Base-by-base conservation (phyloP, 108 stramenopile genomes). In the Conticribra weissflogii region DNA sequence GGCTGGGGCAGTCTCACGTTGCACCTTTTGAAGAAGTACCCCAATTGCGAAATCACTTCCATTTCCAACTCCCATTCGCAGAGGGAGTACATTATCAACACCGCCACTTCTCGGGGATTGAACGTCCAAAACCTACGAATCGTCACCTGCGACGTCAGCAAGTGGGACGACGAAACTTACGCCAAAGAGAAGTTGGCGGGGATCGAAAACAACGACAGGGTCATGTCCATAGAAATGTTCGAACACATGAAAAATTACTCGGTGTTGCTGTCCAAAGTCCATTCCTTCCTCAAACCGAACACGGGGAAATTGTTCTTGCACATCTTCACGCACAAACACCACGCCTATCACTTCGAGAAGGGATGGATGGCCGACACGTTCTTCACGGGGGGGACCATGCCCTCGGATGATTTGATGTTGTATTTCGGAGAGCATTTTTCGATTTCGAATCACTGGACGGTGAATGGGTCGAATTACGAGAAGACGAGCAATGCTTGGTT, bases 171-270 rank as follows among this genome's bases (percentile, higher is more conserved):
- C 5, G 55, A 63, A 12, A n/a, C 16, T 1, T 72, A 89, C 57
- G 86, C 82, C 32, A 69, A 83, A 41, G 83, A 82, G 24, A 78
- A 72, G 8, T 70, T 90, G 72, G 69, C 81, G 33, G 92, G 84
- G 12, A 86, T 93, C 50, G 57, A 63, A 49, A 71, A 68, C 33
- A 92, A 92, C 68, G 95, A 97, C 71, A 82, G 91, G 21, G 96
- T 96, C 34, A 80, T 96, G 61, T 85, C 87, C 32, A 89, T 99
- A 21, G 98, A 99, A 78, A 93, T 93, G 87, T 95, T 99, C 56
- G 98, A 99, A 72, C 98, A 99, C 84, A 96, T 98, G 96, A 98
- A 98, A 77, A 99, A 99, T 75, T 99, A 99, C 72, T 61, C 87
- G 27, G 28, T 47, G 25, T 81, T 99, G 32, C 71, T 99, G 31